phyloP scores from a whole-genome alignment of 768 basidiomycete species.

The Steccherinum ochraceum region DNA sequence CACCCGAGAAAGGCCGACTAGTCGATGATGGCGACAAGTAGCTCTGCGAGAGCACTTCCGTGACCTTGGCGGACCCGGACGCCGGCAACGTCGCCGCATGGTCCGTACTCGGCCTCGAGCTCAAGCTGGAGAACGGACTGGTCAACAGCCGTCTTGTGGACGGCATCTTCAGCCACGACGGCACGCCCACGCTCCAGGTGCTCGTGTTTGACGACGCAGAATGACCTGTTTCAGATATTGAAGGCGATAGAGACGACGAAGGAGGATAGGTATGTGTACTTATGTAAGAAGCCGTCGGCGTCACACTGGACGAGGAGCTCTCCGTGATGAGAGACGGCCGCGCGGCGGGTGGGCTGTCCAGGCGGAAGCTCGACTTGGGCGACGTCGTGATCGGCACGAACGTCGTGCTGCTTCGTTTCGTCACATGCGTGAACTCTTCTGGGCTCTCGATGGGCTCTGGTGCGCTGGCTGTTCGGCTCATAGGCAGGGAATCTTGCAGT shows the following conservation, averaged over 20 bases:
- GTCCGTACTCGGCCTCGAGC: slow-evolving; percentile 10
- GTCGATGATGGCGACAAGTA: slow-evolving; percentile 19
- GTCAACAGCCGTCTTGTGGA: slow-evolving; percentile 20
- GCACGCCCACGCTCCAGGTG: slow-evolving; percentile 61
- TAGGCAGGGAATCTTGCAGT: slow-evolving; percentile 49
- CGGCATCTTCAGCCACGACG: slow-evolving; percentile 55
- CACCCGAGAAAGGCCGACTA: slow-evolving; percentile 26
- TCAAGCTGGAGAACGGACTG: slow-evolving; percentile 4
- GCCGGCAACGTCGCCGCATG: slow-evolving; percentile 17
- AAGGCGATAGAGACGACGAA: slow-evolving; percentile 44
- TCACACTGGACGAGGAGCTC: slow-evolving; percentile 9
- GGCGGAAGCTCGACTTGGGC: slow-evolving; percentile 15
- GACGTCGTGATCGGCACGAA: slow-evolving; percentile 59
- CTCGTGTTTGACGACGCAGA: slow-evolving; percentile 35
- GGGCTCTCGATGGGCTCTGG: slow-evolving; percentile 28
- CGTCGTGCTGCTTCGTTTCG: slow-evolving; percentile 44
- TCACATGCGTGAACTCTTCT: slow-evolving; percentile 72
- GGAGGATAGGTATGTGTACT: slow-evolving; percentile 79
- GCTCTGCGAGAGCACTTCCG: slow-evolving; percentile 49
- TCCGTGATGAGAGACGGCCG: slow-evolving; percentile 12
- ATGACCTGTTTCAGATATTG: slow-evolving; percentile 41
- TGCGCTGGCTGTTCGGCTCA: slow-evolving; percentile 25
- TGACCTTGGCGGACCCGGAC: slow-evolving; percentile 31
- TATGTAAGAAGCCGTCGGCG: slow-evolving; percentile 23
- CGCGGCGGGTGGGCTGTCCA: slow-evolving; percentile 19